Percentiles rank a stretch among this genome's conserved stretches.
phyloP scores from a whole-genome alignment of 805 yeast genomes.

The Brettanomyces anomalus region DNA sequence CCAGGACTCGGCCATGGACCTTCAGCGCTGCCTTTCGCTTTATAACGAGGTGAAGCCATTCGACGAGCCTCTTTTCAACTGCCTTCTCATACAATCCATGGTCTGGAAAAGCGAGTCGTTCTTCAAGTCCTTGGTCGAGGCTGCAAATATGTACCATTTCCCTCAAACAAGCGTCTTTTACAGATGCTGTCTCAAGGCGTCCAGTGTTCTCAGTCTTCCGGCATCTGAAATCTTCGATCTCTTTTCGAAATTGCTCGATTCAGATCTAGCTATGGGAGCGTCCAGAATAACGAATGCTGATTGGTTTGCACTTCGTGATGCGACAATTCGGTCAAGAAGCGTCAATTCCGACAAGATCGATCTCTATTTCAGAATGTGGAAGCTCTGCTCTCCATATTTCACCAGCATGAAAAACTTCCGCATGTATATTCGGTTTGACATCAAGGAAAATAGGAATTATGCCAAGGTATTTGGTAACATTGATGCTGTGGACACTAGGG shows the following conservation, averaged over 20 bases:
- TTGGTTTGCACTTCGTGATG: conserved; percentile 77
- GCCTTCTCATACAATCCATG: conserved; percentile 54
- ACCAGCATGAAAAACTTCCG: conserved; percentile 33
- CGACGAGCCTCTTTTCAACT: conserved; percentile 80
- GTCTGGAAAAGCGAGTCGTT: conserved; percentile 58
- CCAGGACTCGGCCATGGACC: conserved; percentile 42
- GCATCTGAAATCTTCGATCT: conserved; percentile 40
- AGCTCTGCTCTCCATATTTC: conserved; percentile 38
- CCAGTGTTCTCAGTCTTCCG: conserved; percentile 50
- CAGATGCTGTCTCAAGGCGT: conserved; percentile 63
- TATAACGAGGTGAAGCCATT: conserved; percentile 50
- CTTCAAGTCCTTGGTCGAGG: conserved; percentile 54
- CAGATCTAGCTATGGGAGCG: conserved; percentile 42
- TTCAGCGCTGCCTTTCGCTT: conserved; percentile 45
- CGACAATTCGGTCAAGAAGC: conserved; percentile 44
- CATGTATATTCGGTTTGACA: conserved; percentile 33
- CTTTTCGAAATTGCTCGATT: conserved; percentile 20
- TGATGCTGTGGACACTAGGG: conserved; percentile 25
- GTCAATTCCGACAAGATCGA: conserved; percentile 34
- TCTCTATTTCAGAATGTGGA: conserved; percentile 45
- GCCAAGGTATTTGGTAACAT: conserved; percentile 26
- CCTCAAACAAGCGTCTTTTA: conserved; percentile 60
- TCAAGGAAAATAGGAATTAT: conserved; percentile 30
- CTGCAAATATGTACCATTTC: conserved; percentile 50
- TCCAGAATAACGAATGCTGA: conserved; percentile 67